Conservation (phyloP, 2,329 filamentous ascomycete genomes). For the Ophiostoma tasmaniense region DNA sequence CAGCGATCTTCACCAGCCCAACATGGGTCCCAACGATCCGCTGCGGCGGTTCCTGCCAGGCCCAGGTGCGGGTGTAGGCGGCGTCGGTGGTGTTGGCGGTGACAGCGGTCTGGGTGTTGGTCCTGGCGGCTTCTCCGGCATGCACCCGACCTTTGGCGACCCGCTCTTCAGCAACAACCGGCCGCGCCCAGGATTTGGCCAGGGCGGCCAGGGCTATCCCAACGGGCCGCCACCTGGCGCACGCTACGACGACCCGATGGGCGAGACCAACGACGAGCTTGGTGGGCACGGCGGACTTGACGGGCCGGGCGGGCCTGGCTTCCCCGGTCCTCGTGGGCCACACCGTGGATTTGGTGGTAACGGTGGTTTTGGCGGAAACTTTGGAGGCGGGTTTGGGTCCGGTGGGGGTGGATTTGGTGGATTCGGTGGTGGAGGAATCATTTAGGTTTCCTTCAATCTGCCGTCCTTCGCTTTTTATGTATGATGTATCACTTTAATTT, state of each 20-base stretch:
- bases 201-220: constrained; percentile 43
- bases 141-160: constrained; percentile 95
- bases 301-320: constrained; percentile 27
- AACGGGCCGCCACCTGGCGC: constrained; percentile 73
- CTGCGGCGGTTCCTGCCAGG: constrained; percentile 59
- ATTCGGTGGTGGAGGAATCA: constrained; percentile 16
- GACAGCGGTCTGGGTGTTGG: constrained; percentile 33
- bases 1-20: constrained; percentile 78
- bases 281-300: constrained; percentile 34
- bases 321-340: neutral
- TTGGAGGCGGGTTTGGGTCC: constrained; percentile 26
- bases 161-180: constrained; percentile 63
- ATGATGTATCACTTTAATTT: neutral
- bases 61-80: constrained; percentile 34
- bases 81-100: constrained; percentile 37
- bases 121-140: constrained; percentile 55
- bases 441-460: neutral
- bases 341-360: constrained; percentile 26
- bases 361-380: constrained; percentile 30
- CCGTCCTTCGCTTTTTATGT: neutral
- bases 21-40: constrained; percentile 78
- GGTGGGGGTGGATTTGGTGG: constrained; percentile 14
- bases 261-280: constrained; percentile 46
- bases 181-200: constrained; percentile 23
- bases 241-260: constrained; percentile 78